phyloP scores from a whole-genome alignment of 495 filamentous ascomycete species.

The Aspergillus coremiiformis region DNA sequence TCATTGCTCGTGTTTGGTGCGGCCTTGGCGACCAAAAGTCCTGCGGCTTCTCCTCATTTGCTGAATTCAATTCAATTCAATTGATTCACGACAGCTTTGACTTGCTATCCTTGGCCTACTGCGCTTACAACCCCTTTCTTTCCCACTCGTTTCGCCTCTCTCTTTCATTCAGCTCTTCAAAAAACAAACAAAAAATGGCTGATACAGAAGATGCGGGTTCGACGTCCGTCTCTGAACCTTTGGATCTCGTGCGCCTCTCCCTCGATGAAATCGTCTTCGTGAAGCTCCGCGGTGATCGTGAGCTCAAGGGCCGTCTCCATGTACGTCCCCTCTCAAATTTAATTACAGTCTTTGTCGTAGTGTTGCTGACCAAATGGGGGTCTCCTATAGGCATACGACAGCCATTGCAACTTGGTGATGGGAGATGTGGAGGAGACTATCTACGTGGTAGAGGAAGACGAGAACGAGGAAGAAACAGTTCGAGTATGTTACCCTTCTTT shows the following conservation, averaged over 20 bases:
- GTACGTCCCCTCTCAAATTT: conserved; percentile 44
- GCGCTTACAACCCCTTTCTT: neutral
- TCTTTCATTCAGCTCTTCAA: neutral
- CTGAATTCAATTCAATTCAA: neutral
- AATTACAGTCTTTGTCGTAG: neutral
- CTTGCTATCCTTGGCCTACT: conserved; percentile 1
- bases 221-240: conserved; percentile 69
- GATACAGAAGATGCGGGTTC: conserved; percentile 59
- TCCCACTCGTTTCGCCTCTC: neutral
- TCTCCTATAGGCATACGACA: conserved; percentile 77
- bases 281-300: conserved; percentile 89
- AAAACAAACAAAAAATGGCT: conserved; percentile 52
- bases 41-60: conserved; percentile 2
- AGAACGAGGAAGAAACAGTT: conserved; percentile 71
- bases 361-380: neutral
- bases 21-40: conserved; percentile 11
- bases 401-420: conserved; percentile 96
- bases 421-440: conserved; percentile 97
- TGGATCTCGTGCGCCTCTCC: conserved; percentile 89
- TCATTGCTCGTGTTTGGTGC: neutral
- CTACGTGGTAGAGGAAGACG: conserved; percentile 75
- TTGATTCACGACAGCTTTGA: neutral
- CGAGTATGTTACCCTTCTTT: conserved; percentile 44
- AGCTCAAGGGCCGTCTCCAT: conserved; percentile 90
- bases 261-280: conserved; percentile 96